Conservation (phyloP, 2,329 filamentous ascomycete species). For the Ophidiomyces ophidiicola region DNA sequence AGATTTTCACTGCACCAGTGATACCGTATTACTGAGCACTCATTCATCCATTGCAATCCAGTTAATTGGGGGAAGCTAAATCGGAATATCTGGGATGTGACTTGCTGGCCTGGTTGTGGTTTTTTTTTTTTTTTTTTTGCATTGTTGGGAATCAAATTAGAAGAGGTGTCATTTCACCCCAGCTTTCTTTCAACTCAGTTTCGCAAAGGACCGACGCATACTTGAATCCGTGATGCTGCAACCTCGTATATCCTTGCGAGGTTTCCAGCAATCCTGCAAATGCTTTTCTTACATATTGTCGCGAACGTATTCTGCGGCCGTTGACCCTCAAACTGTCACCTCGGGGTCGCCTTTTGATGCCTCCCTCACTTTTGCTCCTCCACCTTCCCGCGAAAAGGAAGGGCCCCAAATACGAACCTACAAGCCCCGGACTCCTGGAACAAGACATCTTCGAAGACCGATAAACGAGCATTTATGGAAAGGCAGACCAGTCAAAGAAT, state of each 20-base stretch:
- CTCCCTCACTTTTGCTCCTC: slow-evolving; percentile 33
- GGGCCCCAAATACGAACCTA: slow-evolving; percentile 60
- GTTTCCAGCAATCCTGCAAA: slow-evolving; percentile 38
- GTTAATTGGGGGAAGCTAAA: slow-evolving; percentile 1
- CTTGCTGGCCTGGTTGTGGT: not conserved
- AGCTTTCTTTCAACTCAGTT: not conserved
- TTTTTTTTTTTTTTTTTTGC: not conserved
- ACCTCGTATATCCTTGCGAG: slow-evolving; percentile 48
- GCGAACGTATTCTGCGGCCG: slow-evolving; percentile 43
- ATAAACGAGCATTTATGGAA: slow-evolving; percentile 98
- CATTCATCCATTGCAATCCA: too few species aligned
- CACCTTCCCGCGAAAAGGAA: slow-evolving; percentile 31
- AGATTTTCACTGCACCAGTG: slow-evolving; percentile 9
- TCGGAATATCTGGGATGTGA: not conserved
- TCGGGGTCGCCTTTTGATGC: slow-evolving; percentile 12
- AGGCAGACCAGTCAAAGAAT: slow-evolving; percentile 64
- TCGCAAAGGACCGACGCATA: not conserved
- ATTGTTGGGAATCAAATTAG: not conserved
- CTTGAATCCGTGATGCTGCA: slow-evolving; percentile 46
- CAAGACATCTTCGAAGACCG: slow-evolving; percentile 79
- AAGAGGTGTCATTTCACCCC: not conserved
- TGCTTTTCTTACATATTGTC: slow-evolving; percentile 34
- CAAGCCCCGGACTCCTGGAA: slow-evolving; percentile 82
- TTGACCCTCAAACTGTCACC: slow-evolving; percentile 5
- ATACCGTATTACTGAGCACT: too few species aligned